Conservation (phyloP, 179 eudicot species). For the Heliamphora pulchella region DNA sequence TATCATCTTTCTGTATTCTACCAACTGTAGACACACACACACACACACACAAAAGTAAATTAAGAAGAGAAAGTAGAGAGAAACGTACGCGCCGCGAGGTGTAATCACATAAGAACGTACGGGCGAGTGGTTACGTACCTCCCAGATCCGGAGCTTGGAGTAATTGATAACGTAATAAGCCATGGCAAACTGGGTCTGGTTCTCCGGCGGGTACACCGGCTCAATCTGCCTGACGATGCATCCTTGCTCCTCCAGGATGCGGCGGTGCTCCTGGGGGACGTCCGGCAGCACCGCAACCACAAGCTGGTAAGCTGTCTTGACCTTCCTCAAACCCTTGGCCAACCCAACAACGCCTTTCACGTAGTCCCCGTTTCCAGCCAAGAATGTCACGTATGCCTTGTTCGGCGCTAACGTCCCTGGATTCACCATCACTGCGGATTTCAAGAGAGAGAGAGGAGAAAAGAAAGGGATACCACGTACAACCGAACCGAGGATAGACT, state of each 20-base stretch:
- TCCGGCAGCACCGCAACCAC: slow-evolving; percentile 19
- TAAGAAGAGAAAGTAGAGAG: too few relatives aligned
- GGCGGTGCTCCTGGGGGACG: slow-evolving; percentile 20
- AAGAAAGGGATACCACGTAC: too few relatives aligned
- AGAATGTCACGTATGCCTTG: slow-evolving; percentile 17
- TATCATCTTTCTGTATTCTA: slow-evolving; percentile 30
- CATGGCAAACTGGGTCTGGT: slow-evolving; percentile 19
- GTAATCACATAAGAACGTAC: too few relatives aligned
- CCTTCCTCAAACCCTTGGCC: slow-evolving; percentile 16
- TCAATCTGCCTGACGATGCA: slow-evolving; percentile 13
- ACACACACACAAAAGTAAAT: too few relatives aligned
- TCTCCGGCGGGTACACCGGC: slow-evolving; percentile 14
- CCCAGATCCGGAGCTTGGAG: slow-evolving; percentile 21
- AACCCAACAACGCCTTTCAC: slow-evolving; percentile 17
- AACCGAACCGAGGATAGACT: too few relatives aligned
- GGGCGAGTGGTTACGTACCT: neutral
- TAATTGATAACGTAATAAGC: slow-evolving; percentile 16
- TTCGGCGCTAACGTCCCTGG: neutral
- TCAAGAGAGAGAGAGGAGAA: too few relatives aligned
- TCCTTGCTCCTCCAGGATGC: slow-evolving; percentile 9
- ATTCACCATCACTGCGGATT: too few relatives aligned
- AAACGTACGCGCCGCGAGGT: too few relatives aligned
- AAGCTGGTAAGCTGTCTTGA: slow-evolving; percentile 8
- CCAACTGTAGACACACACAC: slow-evolving; percentile 15
- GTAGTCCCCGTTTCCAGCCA: slow-evolving; percentile 15